phyloP scores from a whole-genome alignment of 140 eudicot species.

The Cichorium intybus region DNA sequence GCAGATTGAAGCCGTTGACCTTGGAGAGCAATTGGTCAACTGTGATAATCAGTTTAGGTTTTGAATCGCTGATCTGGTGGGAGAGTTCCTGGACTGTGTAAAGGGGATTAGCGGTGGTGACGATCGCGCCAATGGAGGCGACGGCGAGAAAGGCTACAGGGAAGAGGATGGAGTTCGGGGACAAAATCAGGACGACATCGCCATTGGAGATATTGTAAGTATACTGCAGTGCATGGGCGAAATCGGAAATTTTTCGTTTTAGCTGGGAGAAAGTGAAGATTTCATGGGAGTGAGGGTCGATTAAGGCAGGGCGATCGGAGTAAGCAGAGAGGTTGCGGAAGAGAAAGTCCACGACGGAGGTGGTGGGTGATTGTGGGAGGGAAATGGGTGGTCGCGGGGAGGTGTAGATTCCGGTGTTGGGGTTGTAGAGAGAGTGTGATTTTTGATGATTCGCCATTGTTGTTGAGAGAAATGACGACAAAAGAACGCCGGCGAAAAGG shows the following conservation, averaged over 20 bases:
- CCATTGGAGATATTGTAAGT: background rate
- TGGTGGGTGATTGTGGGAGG: constrained; percentile 17
- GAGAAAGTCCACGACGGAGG: constrained; percentile 11
- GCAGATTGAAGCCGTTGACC: constrained; percentile 46
- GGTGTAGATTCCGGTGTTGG: constrained; percentile 26
- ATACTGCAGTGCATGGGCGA: background rate
- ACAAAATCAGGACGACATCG: constrained; percentile 23
- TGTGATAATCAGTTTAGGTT: constrained; percentile 57
- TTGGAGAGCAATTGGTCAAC: constrained; percentile 44
- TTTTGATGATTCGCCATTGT: constrained; percentile 21
- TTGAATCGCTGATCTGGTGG: constrained; percentile 56
- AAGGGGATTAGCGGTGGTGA: constrained; percentile 57
- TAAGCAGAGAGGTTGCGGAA: constrained; percentile 20
- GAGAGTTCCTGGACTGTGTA: constrained; percentile 56
- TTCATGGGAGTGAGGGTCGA: constrained; percentile 18
- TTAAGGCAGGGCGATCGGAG: constrained; percentile 24
- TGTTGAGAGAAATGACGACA: background rate
- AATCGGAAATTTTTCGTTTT: constrained; percentile 9
- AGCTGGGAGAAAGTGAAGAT: constrained; percentile 24
- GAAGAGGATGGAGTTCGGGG: constrained; percentile 16
- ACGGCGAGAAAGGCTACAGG: constrained; percentile 35
- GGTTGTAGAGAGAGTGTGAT: background rate
- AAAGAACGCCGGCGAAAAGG: too few relatives aligned
- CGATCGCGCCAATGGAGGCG: constrained; percentile 52
- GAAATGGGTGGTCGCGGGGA: constrained; percentile 16